These are phyloP conservation scores for Aspergillus ibericus DNA, from an alignment of 2,329 filamentous ascomycete species.

Conservation along the genomic window DNA sequence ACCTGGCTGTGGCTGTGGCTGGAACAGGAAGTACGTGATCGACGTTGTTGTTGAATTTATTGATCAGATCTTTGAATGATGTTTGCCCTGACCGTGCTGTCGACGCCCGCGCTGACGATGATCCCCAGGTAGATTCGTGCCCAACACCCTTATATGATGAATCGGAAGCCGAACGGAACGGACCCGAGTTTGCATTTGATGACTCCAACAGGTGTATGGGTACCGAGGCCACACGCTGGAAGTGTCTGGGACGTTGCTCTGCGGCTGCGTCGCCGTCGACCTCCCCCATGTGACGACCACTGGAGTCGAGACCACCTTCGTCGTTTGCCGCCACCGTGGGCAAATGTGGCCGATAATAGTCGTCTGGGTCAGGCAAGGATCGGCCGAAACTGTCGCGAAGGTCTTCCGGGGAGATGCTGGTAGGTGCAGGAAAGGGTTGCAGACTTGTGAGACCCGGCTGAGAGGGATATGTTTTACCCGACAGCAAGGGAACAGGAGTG, in stretches of 20 bases:
- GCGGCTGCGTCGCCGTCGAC: slow-evolving; percentile 24
- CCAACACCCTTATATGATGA: slow-evolving; percentile 24
- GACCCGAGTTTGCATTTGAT: slow-evolving; percentile 24
- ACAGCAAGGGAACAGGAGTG: slow-evolving; percentile 15
- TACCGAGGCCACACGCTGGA: slow-evolving; percentile 26
- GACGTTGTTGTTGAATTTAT: slow-evolving; percentile 69
- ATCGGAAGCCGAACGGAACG: slow-evolving; percentile 36
- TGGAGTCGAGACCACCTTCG: slow-evolving; percentile 22
- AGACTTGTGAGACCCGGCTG: slow-evolving; percentile 22
- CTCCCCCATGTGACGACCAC: slow-evolving; percentile 20
- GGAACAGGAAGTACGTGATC: slow-evolving; percentile 48
- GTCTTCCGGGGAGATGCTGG: slow-evolving; percentile 19
- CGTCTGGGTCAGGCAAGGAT: slow-evolving; percentile 49
- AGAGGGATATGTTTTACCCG: slow-evolving; percentile 23
- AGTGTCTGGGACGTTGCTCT: slow-evolving; percentile 14
- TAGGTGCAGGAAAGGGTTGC: slow-evolving; percentile 20
- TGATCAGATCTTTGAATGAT: slow-evolving; percentile 80
- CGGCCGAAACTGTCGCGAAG: slow-evolving; percentile 25
- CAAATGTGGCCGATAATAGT: slow-evolving; percentile 52
- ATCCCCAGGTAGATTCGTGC: slow-evolving; percentile 20
- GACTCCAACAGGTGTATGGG: slow-evolving; percentile 27
- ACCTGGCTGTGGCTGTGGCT: slow-evolving; percentile 31
- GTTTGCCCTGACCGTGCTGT: slow-evolving; percentile 50
- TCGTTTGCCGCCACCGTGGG: slow-evolving; percentile 33
- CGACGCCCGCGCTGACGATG: slow-evolving; percentile 14